Percentiles rank a stretch among this genome's conserved stretches.
Conservation (phyloP, 371 early-diverging fungal species). For the Mortierella sp. region DNA sequence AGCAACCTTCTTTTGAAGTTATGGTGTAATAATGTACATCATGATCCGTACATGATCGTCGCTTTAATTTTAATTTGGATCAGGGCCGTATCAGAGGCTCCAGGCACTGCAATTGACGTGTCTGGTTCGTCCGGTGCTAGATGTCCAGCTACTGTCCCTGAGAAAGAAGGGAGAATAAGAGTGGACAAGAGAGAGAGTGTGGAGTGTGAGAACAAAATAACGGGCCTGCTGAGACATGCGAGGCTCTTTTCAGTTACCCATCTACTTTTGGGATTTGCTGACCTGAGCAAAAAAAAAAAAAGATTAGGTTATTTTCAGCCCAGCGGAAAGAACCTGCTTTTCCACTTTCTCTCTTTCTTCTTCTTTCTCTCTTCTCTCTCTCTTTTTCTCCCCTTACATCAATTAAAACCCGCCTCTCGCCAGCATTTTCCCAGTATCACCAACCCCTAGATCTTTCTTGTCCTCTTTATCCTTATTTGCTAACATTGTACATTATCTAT, state of each 20-base stretch:
- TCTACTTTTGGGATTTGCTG: neutral
- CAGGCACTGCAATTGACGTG: neutral
- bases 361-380: conserved; percentile 10
- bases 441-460: neutral
- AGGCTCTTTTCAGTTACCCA: too few relatives aligned
- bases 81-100: neutral
- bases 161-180: neutral
- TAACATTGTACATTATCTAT: neutral
- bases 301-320: neutral
- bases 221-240: too few relatives aligned
- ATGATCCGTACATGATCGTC: neutral
- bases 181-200: neutral
- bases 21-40: neutral
- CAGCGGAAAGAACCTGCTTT: neutral
- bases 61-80: neutral
- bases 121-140: neutral
- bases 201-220: too few relatives aligned
- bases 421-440: neutral
- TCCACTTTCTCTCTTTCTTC: conserved; percentile 7
- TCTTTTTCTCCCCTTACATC: neutral
- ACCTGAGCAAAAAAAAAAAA: neutral
- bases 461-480: conserved; percentile 1
- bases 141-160: neutral
- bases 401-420: neutral
- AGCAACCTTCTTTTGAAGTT: too few relatives aligned